Evolutionary conservation across 768 basidiomycete genomes (phyloP).

Genomic region (Calocera cornea): DNA sequence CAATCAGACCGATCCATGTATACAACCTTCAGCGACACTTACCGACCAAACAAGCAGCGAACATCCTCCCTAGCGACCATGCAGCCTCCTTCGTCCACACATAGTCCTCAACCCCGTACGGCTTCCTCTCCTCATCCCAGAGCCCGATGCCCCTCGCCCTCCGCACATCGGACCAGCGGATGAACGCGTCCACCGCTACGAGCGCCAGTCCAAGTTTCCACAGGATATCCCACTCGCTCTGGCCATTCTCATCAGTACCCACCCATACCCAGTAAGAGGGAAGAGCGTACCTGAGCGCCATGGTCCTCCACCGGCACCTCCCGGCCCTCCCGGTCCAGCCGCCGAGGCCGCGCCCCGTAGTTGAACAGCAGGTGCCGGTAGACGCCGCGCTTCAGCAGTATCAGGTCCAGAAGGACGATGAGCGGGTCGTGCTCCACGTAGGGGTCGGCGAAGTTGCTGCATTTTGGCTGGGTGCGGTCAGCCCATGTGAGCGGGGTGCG

Average conservation of each 20-base stretch:
- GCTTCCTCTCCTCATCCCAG: background rate
- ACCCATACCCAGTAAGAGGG: background rate
- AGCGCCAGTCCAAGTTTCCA: background rate
- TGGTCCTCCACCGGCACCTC: background rate
- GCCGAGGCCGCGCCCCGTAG: slow-evolving; percentile 51
- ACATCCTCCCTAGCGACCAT: slow-evolving; percentile 40
- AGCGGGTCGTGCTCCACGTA: slow-evolving; percentile 75
- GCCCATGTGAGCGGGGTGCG: background rate
- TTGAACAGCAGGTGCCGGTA: slow-evolving; percentile 75
- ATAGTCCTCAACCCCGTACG: slow-evolving; percentile 41
- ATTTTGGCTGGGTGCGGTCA: slow-evolving; percentile 20
- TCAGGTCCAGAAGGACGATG: slow-evolving; percentile 62
- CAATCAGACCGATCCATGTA: no score
- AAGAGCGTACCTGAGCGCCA: background rate
- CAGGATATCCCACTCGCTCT: background rate
- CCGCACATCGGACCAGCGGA: background rate
- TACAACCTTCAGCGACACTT: no score
- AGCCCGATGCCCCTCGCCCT: background rate
- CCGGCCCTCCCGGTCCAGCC: slow-evolving; percentile 11
- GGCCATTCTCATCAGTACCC: background rate
- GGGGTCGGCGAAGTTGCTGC: slow-evolving; percentile 55
- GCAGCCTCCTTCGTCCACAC: slow-evolving; percentile 43
- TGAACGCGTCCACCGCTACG: background rate
- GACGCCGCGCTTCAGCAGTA: slow-evolving; percentile 68
- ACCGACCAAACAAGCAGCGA: slow-evolving; percentile 56